Base-by-base conservation (phyloP, 495 filamentous ascomycete species). In the Baudoinia panamericana region DNA sequence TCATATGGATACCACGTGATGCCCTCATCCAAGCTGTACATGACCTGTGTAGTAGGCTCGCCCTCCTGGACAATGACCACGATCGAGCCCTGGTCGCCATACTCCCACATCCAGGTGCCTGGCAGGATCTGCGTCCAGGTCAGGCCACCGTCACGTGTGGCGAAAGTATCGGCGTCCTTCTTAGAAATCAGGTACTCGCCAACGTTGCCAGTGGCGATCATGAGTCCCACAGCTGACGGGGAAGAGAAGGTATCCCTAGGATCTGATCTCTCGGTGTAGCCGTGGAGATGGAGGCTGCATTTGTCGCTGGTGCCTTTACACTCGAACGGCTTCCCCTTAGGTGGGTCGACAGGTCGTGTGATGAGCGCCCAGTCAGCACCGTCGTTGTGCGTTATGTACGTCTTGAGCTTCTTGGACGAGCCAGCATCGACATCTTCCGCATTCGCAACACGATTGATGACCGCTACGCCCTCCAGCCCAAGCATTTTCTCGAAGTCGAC, bases 401-500 rank as follows among this genome's bases (percentile, higher is more conserved):
- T 86, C 59, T 80, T 80, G 25, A 93, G 66, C 55, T 77, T 82
- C 69, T 99, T 96, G 29, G 65, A 59, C 22, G 70, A 67, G 18
- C 74, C 77, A 30, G 71, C 68, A n/a, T 66, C 59, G 3, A 73
- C 66, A 11, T 70, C 68, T 9, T 73, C 59, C n/a, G 58, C 40
- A 56, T 96, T 96, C 18, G 66, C 66, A 13, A 99, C 84, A 12
- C 82, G 68, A 50, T 96, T 99, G 33, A 81, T 82, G 27, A 95
- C 54, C 16, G 80, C 75, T 36, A 96, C 84, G 21, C 90, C 90
- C 56, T 96, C 86, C 22, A 96, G 68, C 4, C 82, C 83, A 19
- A 78, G 72, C 72, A 93, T 84, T 65, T 93, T 93, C 56, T 99
- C 90, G 56, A 93, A 99, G 58, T 99, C 90, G 27, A 90, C 85